phyloP scores from a whole-genome alignment of 352 stramenopile genomes.

The Synura sp. region DNA sequence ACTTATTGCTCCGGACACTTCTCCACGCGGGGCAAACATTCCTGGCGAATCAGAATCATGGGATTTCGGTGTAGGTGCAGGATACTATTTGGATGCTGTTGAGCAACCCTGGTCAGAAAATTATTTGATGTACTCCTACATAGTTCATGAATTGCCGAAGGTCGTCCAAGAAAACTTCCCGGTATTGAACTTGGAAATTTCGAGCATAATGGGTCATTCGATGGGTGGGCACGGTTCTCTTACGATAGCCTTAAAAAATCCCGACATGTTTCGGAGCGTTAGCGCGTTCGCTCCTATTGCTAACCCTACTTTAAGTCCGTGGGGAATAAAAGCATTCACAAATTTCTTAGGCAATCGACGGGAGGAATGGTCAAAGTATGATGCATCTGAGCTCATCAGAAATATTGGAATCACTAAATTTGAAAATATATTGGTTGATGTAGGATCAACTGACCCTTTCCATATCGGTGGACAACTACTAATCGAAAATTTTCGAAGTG shows the following conservation, averaged over 20 bases:
- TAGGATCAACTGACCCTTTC: constrained; percentile 79
- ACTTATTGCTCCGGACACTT: constrained; percentile 91
- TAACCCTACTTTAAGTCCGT: constrained; percentile 91
- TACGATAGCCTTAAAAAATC: constrained; percentile 80
- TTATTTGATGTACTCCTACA: constrained; percentile 97
- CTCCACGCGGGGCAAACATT: constrained; percentile 77
- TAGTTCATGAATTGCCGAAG: constrained; percentile 86
- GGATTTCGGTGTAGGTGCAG: constrained; percentile 92
- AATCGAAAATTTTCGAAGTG: constrained; percentile 71
- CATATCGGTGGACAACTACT: constrained; percentile 78
- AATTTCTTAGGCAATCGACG: constrained; percentile 49
- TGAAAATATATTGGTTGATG: constrained; percentile 74
- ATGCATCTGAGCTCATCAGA: background rate
- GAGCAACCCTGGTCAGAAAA: constrained; percentile 78
- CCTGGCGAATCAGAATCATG: constrained; percentile 84
- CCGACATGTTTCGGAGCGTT: constrained; percentile 78
- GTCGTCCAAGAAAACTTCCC: constrained; percentile 79
- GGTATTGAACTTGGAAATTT: constrained; percentile 56
- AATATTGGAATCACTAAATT: constrained; percentile 44
- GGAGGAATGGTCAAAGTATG: constrained; percentile 43
- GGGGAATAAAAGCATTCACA: constrained; percentile 95
- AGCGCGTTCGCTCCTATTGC: constrained; percentile 93
- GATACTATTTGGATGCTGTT: constrained; percentile 96
- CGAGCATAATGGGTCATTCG: constrained; percentile 89
- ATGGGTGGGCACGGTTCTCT: constrained; percentile 96